Evolutionary conservation across 1,284 basidiomycete genomes (phyloP), one percentile per base, ranked within the genome.

Genomic region (Fomitiporia mediterranea): DNA sequence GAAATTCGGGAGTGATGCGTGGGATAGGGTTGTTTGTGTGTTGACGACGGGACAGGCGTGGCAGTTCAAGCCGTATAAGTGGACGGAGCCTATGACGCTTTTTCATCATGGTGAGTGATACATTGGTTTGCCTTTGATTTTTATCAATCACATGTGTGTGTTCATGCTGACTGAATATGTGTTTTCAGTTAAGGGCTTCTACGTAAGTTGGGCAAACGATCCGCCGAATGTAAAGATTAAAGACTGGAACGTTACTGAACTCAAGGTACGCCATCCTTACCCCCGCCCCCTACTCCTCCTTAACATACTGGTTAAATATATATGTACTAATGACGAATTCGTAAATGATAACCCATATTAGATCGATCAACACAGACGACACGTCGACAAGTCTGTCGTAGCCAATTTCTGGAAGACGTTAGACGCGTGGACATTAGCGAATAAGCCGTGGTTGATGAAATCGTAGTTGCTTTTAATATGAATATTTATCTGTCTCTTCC

Each of bases 41-140:
- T 88, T 98, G 80, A 98, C 96, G 1, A 98, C 94, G 0, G 96
- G 96, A 1, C 96, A 98, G 65, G 86, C 88, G 49, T 99, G 96
- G 96, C 96, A 98, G 70, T 99, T 99, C 74, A 82, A 89, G 62
- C 86, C 89, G 28, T 99, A 98, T 74, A 94, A 94, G 68, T 98
- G 95, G 95, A 85, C 79, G 51, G 94, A 98, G 64, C 95, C 96
- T 0, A 84, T 85, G 60, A 82, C 89, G 54, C 73, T 98, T 27
- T 98, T 98, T 73, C 90, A 95, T 67, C 88, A 98, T 67, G 93
- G 94, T 95, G 61, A 56, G 81, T 71, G 52, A 50, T 37, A 94
- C 67, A 87, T 98, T 67, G 92, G 93, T 94, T 61, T 56, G 80
- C 70, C n/a, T 19, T 56, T 51, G 51, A 37, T 47, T 57, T 17